Evolutionary conservation across 176 grass and related monocot genomes (phyloP).

Genomic region (Phragmites australis): DNA sequence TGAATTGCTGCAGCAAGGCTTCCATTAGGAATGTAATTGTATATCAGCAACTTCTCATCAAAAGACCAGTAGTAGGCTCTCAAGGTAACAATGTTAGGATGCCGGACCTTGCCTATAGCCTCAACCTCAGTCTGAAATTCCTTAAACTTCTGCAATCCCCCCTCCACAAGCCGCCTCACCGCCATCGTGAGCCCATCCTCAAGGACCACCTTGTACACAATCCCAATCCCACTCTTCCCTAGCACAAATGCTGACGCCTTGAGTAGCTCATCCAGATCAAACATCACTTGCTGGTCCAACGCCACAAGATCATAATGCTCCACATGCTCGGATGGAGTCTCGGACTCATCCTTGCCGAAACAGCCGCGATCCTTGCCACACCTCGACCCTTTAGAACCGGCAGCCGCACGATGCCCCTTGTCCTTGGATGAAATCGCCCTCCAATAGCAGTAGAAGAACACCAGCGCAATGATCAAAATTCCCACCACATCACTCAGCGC

Average conservation of each 20-base stretch:
- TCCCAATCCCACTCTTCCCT: conserved; percentile 88
- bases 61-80: conserved; percentile 98
- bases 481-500: conserved; percentile 71
- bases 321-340: conserved; percentile 48
- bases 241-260: conserved; percentile 87
- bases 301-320: conserved; percentile 66
- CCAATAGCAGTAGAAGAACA: conserved; percentile 82
- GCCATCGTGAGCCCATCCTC: conserved; percentile 64
- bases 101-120: conserved; percentile 83
- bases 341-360: conserved; percentile 63
- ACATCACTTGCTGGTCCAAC: conserved; percentile 65
- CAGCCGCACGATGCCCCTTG: conserved; percentile 32
- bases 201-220: conserved; percentile 89
- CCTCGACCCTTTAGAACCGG: conserved; percentile 33
- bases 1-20: conserved; percentile 81
- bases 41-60: conserved; percentile 93
- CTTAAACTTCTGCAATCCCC: conserved; percentile 85
- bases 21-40: conserved; percentile 93
- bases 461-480: conserved; percentile 62
- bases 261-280: conserved; percentile 78
- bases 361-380: conserved; percentile 60
- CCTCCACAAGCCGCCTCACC: conserved; percentile 80
- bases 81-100: conserved; percentile 85
- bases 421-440: conserved; percentile 47
- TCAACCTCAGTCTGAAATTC: conserved; percentile 91